Percentiles rank a stretch among this genome's conserved stretches.
Evolutionary conservation across 2,329 filamentous ascomycete genomes (phyloP).

Genomic region (Phialophora expanda): DNA sequence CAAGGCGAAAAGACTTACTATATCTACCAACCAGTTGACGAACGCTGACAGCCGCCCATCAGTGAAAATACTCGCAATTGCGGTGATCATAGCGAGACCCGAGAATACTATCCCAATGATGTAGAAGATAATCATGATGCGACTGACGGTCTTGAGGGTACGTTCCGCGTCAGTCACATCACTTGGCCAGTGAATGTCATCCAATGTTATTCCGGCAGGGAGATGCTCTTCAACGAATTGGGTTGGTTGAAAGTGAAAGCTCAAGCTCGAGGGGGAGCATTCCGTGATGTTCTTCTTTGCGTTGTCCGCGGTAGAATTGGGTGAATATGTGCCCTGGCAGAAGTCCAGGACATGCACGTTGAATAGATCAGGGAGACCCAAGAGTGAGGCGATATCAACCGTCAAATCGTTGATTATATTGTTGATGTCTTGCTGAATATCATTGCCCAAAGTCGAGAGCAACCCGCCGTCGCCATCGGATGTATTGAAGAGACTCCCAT

Average conservation of each 20-base stretch:
- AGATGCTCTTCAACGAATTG: conserved; percentile 57
- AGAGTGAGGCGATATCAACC: conserved; percentile 51
- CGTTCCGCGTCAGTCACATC: conserved; percentile 61
- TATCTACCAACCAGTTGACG: conserved; percentile 57
- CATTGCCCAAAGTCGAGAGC: conserved; percentile 45
- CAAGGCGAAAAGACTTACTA: conserved; percentile 43
- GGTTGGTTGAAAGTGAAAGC: conserved; percentile 64
- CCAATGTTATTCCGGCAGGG: conserved; percentile 55
- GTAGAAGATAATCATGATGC: conserved; percentile 64
- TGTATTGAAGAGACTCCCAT: conserved; percentile 42
- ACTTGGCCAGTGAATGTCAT: conserved; percentile 61
- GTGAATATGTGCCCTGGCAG: conserved; percentile 56
- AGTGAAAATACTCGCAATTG: conserved; percentile 53
- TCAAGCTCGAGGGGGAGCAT: conserved; percentile 60
- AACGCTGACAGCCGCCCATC: conserved; percentile 54
- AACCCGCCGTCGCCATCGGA: conserved; percentile 44
- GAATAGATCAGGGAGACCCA: conserved; percentile 67
- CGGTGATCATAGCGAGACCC: conserved; percentile 56
- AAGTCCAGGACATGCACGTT: conserved; percentile 65
- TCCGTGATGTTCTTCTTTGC: conserved; percentile 59
- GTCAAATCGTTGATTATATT: conserved; percentile 46
- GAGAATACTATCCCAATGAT: conserved; percentile 61
- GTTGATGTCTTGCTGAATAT: conserved; percentile 51
- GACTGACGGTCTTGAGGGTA: conserved; percentile 56
- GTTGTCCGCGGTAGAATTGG: conserved; percentile 43